Evolutionary conservation across 176 grass and related monocot genomes (phyloP).

Genomic region (Oryza glumipatula): DNA sequence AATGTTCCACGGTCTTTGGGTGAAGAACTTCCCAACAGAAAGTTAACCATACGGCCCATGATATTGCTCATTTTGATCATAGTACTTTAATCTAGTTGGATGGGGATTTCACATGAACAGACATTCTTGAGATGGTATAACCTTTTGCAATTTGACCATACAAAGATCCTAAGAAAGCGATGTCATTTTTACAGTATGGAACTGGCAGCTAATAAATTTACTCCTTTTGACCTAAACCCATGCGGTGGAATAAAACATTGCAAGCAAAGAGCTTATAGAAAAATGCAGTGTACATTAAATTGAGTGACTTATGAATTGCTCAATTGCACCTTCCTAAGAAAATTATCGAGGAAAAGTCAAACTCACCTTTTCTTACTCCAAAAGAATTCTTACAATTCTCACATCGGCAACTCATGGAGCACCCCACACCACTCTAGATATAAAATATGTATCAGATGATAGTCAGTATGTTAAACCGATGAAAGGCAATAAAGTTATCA

Average conservation of each 20-base stretch:
- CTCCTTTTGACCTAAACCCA: background rate
- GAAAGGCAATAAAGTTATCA: slow-evolving; percentile 17
- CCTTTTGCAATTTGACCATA: background rate
- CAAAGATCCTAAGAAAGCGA: background rate
- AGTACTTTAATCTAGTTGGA: background rate
- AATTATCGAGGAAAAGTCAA: background rate
- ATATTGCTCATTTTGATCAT: background rate
- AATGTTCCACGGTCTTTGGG: background rate
- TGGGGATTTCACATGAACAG: background rate
- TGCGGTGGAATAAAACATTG: background rate
- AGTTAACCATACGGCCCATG: background rate
- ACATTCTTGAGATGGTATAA: background rate
- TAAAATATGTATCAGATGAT: slow-evolving; percentile 16
- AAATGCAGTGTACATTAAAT: background rate
- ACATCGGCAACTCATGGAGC: slow-evolving; percentile 88
- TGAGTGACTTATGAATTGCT: background rate
- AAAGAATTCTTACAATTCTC: slow-evolving; percentile 93
- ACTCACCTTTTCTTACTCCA: slow-evolving; percentile 85
- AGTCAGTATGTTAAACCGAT: slow-evolving; percentile 31
- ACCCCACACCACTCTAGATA: slow-evolving; percentile 84
- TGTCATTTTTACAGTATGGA: background rate
- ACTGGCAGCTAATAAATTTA: background rate
- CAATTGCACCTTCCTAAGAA: slow-evolving; percentile 9
- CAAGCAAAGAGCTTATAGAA: background rate
- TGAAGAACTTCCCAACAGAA: background rate